Evolutionary conservation across 768 basidiomycete genomes (phyloP), one percentile per base, ranked within the genome.

Genomic region (Auricularia auricula-judae): DNA sequence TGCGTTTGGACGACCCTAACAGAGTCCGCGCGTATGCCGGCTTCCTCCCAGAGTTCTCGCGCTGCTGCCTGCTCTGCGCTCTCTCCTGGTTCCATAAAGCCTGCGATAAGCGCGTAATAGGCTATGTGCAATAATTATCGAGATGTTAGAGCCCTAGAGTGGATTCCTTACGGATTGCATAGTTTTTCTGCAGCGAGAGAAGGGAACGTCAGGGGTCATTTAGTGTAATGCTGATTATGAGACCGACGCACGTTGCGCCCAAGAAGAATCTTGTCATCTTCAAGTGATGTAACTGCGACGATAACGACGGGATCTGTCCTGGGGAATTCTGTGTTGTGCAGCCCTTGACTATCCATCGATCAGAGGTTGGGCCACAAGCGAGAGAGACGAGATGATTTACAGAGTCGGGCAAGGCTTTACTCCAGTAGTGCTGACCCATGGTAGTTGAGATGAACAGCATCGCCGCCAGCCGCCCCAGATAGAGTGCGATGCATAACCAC

Each of bases 381-480:
- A 5, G 56, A 29, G 11, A 59, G 29, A 59, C 18, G 56, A 29
- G 53, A n/a, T n/a, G 4, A 74, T 84, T 44, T 77, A 92, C 89
- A 76, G 81, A 44, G 91, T 86, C 4, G 82, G 82, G 76, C 91
- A 93, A 3, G 86, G 85, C 69, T 83, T 84, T 68, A 76, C 79
- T 43, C 80, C 83, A 44, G 76, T 74, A 63, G 85, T 86, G 66
- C 87, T 80, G 3, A 82, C 79, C 87, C 91, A 91, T 4, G 91
- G 89, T 21, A 92, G 74, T 35, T 91, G 73, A 0, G 89, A 82
- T 3, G 82, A 77, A 73, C 96, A 99, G 3, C 83, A 81, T 1
- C 94, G 76, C 75, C 98, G 98, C 95, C 94, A 99, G 0, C 96
- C 96, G 3, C 85, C 93, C 96, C 96, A 98, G 68, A 91, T 78